These are phyloP conservation scores for Grammothele lineata DNA, from an alignment of 768 basidiomycete genomes.

Conservation along the genomic window DNA sequence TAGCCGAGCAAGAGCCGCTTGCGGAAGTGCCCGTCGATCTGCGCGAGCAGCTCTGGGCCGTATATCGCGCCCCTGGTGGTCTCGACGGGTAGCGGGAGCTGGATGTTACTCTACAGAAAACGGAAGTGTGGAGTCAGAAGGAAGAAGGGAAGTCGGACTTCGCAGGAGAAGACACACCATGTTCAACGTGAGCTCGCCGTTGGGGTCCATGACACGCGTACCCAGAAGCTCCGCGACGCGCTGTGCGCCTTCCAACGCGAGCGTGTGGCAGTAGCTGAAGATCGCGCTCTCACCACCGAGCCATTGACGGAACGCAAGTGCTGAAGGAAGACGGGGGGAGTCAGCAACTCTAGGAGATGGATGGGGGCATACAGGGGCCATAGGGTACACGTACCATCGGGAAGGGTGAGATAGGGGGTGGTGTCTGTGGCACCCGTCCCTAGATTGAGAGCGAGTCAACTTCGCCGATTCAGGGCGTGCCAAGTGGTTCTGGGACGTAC, in stretches of 20 bases:
- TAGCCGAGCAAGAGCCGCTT: constrained; percentile 25
- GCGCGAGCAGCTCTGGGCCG: constrained; percentile 8
- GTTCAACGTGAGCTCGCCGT: constrained; percentile 54
- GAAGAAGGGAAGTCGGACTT: not conserved
- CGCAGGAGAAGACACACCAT: constrained; percentile 50
- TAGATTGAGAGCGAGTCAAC: constrained; percentile 19
- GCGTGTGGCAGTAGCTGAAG: constrained; percentile 60
- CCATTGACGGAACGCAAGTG: constrained; percentile 67
- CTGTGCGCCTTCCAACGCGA: constrained; percentile 66
- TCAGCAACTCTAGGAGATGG: not conserved
- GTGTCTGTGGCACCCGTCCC: constrained; percentile 66
- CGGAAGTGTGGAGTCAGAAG: not conserved
- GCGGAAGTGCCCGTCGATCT: constrained; percentile 13
- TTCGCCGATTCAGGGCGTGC: no score
- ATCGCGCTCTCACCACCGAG: constrained; percentile 77
- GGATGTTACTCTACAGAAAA: constrained; percentile 34
- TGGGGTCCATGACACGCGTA: constrained; percentile 59
- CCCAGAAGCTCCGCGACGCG: constrained; percentile 54
- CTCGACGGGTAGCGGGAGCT: constrained; percentile 33
- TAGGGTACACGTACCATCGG: no score
- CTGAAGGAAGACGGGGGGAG: constrained; percentile 27
- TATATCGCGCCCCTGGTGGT: constrained; percentile 10
- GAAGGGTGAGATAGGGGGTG: constrained; percentile 48
- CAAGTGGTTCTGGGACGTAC: constrained; percentile 3
- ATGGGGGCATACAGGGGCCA: no score